Conservation (phyloP, 2,329 filamentous ascomycete species). For the Pseudocercospora pini-densiflorae region DNA sequence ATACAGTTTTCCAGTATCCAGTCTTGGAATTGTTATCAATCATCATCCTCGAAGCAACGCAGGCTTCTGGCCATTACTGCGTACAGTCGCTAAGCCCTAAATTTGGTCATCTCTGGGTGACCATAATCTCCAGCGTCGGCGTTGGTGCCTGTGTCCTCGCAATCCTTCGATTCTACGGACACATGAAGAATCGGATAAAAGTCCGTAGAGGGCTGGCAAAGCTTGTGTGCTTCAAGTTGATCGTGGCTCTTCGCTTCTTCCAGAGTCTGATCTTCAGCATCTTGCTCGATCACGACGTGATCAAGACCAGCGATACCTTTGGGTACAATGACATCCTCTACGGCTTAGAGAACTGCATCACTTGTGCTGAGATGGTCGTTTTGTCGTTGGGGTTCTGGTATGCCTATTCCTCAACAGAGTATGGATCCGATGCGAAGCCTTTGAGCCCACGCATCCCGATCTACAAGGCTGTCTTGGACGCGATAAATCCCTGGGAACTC, state of each 20-base stretch:
- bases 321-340: slow-evolving; percentile 35
- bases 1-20: slow-evolving; percentile 36
- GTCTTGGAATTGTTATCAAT: slow-evolving; percentile 31
- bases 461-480: slow-evolving; percentile 18
- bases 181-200: slow-evolving; percentile 30
- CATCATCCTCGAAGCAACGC: slow-evolving; percentile 30
- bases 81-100: slow-evolving; percentile 26
- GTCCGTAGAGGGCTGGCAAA: slow-evolving; percentile 31
- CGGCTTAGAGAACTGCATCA: slow-evolving; percentile 32
- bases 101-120: slow-evolving; percentile 33
- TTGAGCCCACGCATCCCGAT: slow-evolving; percentile 20
- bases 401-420: slow-evolving; percentile 33
- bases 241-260: slow-evolving; percentile 36
- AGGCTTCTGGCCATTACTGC: slow-evolving; percentile 34
- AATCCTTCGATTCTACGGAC: slow-evolving; percentile 33
- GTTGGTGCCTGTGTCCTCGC: slow-evolving; percentile 32
- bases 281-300: slow-evolving; percentile 31
- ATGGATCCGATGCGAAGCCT: slow-evolving; percentile 22
- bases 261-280: slow-evolving; percentile 35
- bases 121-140: slow-evolving; percentile 26
- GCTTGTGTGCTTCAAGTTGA: slow-evolving; percentile 37
- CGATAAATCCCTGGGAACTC: slow-evolving; percentile 14
- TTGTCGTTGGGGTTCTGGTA: slow-evolving; percentile 36
- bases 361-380: slow-evolving; percentile 33
- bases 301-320: slow-evolving; percentile 28